A percentile compares a stretch with the other conserved stretches of the same genome.
These are phyloP conservation scores for Eudorina sp. DNA, from an alignment of 139 green algal genomes.

Conservation along the genomic window DNA sequence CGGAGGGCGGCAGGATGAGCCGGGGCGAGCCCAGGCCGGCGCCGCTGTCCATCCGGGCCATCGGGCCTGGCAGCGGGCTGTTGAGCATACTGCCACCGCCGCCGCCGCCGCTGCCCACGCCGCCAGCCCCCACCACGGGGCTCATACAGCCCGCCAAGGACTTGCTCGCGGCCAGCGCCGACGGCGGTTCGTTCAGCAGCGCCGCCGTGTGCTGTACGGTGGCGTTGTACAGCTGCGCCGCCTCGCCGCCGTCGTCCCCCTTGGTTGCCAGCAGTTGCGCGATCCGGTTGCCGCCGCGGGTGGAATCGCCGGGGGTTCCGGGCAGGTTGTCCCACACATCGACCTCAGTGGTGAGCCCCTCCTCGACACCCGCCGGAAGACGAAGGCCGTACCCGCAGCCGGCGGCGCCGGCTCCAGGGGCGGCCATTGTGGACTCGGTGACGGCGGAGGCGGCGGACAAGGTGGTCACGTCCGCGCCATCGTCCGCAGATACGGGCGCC, in stretches of 20 bases:
- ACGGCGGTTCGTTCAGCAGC: slow-evolving; percentile 6
- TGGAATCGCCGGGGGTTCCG: not conserved
- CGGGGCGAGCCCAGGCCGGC: not conserved
- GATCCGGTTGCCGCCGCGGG: not conserved
- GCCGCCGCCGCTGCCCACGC: not conserved
- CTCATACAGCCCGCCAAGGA: not conserved
- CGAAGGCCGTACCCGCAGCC: no score
- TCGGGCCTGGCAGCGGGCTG: not conserved
- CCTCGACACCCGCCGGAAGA: no score
- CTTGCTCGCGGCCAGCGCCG: not conserved
- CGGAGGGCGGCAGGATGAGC: slow-evolving; percentile 1
- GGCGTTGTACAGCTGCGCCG: no score
- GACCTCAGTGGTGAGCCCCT: not conserved
- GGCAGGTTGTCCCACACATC: slow-evolving; percentile 35
- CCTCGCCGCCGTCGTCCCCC: not conserved
- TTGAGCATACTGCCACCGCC: not conserved
- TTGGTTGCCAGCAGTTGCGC: not conserved
- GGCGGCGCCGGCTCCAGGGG: no score
- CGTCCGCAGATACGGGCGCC: no score
- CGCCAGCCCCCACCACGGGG: not conserved
- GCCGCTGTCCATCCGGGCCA: not conserved
- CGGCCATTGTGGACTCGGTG: no score
- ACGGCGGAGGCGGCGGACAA: no score
- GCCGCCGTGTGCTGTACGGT: not conserved
- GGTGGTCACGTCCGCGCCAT: no score